Base-by-base conservation (phyloP, 1,284 basidiomycete genomes). In the Cryptococcus sp. region DNA sequence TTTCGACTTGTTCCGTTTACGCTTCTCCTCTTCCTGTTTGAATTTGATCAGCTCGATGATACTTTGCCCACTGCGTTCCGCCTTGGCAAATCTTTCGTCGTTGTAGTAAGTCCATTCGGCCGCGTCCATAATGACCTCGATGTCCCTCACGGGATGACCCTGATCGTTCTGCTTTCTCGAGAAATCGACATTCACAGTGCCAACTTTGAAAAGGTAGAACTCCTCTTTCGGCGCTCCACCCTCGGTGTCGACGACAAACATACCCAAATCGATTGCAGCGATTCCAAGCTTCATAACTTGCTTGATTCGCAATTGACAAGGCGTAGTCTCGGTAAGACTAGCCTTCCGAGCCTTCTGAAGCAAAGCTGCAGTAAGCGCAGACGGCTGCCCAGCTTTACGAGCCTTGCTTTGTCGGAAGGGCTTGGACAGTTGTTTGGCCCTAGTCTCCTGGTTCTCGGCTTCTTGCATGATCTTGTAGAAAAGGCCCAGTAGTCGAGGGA, bases 341-440 rank as follows among this genome's bases (percentile, higher is more conserved):
- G 60, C 52, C 28, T 56, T 54, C 24, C 56, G 56, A 23, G 88
- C 86, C 0, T 86, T 85, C 49, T 83, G 79, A 32, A 91, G 73
- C 81, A 91, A 87, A 14, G 87, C 87, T 50, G 87, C 83, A 0
- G 89, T 87, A 32, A 91, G 86, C 9, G 86, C 83, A 1, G 88
- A 88, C 3, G 90, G 78, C 4, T 67, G 64, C 4, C 52, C 53
- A 4, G 48, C 53, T 49, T 58, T 61, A 24, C 63, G 87, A 81
- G 66, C 87, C 86, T 57, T 81, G 79, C 1, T 87, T 85, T 73
- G 85, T 85, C 54, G 83, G 80, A 66, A 84, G 82, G 25, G 86
- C 84, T 31, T 85, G 83, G 66, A 86, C 80, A 56, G 82, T 37
- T 70, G 67, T 1, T 59, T 47, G 0, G 71, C 71, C 23, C 68